Conservation (phyloP, 208 protist species). For the Acanthamoeba royreba region DNA sequence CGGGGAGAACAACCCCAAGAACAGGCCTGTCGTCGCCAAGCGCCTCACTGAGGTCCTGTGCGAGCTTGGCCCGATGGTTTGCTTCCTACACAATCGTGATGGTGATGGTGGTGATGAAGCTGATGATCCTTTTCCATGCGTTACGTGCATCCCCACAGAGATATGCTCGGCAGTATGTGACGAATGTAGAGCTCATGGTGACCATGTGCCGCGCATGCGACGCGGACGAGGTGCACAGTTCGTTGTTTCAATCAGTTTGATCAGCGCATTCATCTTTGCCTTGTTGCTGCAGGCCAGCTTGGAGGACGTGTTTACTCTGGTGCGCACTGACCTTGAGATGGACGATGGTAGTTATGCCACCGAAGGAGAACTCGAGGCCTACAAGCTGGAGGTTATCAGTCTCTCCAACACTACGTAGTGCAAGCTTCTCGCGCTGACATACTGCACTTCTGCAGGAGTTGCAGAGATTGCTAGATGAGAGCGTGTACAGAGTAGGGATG, state of each 20-base stretch:
- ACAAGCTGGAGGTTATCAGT: background rate
- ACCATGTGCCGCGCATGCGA: background rate
- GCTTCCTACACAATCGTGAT: background rate
- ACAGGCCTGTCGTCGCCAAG: background rate
- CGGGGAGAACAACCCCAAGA: background rate
- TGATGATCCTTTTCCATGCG: background rate
- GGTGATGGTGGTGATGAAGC: no score
- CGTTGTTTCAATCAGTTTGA: no score
- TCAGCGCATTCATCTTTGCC: background rate
- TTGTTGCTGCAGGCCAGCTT: background rate
- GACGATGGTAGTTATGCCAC: background rate
- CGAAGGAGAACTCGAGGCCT: background rate
- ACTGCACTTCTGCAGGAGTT: background rate
- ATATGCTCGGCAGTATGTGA: background rate
- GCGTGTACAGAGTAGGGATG: background rate
- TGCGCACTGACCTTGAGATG: background rate
- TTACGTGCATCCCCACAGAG: background rate
- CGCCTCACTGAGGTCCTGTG: background rate
- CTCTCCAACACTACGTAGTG: background rate
- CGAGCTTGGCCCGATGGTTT: background rate
- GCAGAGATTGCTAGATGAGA: background rate
- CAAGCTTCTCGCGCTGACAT: background rate
- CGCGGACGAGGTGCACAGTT: background rate
- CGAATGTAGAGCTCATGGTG: background rate
- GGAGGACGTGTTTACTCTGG: background rate